Base-by-base conservation (phyloP, 306 rosid genomes). In the Cucurbita argyrosperma region DNA sequence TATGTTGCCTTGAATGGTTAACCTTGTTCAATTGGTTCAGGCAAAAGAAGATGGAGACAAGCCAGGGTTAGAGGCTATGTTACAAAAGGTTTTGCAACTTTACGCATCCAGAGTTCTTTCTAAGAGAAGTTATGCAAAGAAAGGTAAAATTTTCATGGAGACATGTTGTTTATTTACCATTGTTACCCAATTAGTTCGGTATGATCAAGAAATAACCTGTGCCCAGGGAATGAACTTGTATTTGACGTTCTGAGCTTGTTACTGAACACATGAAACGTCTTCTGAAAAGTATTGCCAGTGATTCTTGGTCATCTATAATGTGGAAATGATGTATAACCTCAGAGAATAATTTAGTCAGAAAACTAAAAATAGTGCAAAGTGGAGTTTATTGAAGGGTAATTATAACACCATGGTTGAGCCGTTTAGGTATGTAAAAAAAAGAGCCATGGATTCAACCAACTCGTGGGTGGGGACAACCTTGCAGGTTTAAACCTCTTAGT, bases 1-100 rank as follows among this genome's bases (percentile, higher is more conserved):
- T 35, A 23, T 46, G 72, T 68, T 55, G 71, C 63, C 6, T 30
- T 21, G 50, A 70, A 63, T 43, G 50, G 74, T 74, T 39, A 45
- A 65, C 74, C 65, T 75, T 53, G 75, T 64, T 82, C 60, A 63
- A 68, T 79, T 42, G 47, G 85, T 83, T 54, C 85, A 89, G 97
- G 97, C 94, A 59, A 90, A 90, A 80, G 97, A 83, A 89, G 97
- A 93, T 78, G 97, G 86, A 43, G 98, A 93, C 83, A 93, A 89
- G 86, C 98, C 98, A 10, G 98, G 98, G 70, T 81, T 93, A 49
- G 97, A 86, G 92, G 97, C 98, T 73, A 93, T 93, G 97, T 53
- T 93, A 80, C 96, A 85, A 80, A 93, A 93, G 85, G 97, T 93
- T 74, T 84, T 93, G 84, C 98, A 90, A 81, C 90, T 89, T 26